Percentiles rank a stretch among this genome's conserved stretches.
Evolutionary conservation across 2,329 filamentous ascomycete species (phyloP).

Genomic region (Cladosporium sp.): DNA sequence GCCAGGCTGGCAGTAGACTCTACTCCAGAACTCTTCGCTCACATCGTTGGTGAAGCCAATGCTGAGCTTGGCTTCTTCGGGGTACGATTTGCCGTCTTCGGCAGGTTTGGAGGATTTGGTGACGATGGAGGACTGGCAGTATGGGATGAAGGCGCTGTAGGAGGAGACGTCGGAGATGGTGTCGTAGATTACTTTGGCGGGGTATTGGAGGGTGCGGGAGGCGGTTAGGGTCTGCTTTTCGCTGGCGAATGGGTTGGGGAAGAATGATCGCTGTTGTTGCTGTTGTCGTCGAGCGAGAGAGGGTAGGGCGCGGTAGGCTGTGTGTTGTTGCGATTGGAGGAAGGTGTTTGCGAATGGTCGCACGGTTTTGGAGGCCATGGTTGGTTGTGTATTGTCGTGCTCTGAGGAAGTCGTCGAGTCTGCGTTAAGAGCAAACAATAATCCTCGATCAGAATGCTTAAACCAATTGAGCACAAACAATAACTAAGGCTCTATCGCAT

Average conservation of each 20-base stretch:
- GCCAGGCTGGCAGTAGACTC: slow-evolving; percentile 73
- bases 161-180: slow-evolving; percentile 85
- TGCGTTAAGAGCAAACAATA: background rate
- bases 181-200: slow-evolving; percentile 68
- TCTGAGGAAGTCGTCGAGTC: background rate
- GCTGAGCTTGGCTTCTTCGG: slow-evolving; percentile 73
- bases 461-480: background rate
- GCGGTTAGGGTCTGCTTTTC: slow-evolving; percentile 68
- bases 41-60: slow-evolving; percentile 82
- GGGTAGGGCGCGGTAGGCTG: slow-evolving; percentile 20
- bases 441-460: background rate
- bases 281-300: slow-evolving; percentile 23
- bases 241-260: slow-evolving; percentile 48
- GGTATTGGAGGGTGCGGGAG: slow-evolving; percentile 74
- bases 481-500: background rate
- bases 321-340: slow-evolving; percentile 23
- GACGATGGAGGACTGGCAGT: slow-evolving; percentile 76
- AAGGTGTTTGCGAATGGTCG: slow-evolving; percentile 27
- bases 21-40: slow-evolving; percentile 78
- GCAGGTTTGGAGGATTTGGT: slow-evolving; percentile 66
- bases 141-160: slow-evolving; percentile 88
- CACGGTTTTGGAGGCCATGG: slow-evolving; percentile 19
- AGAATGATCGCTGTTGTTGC: slow-evolving; percentile 43
- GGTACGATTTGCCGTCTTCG: slow-evolving; percentile 56
- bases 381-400: background rate